Conservation (phyloP, 768 basidiomycete genomes). For the Mycena belliarum region DNA sequence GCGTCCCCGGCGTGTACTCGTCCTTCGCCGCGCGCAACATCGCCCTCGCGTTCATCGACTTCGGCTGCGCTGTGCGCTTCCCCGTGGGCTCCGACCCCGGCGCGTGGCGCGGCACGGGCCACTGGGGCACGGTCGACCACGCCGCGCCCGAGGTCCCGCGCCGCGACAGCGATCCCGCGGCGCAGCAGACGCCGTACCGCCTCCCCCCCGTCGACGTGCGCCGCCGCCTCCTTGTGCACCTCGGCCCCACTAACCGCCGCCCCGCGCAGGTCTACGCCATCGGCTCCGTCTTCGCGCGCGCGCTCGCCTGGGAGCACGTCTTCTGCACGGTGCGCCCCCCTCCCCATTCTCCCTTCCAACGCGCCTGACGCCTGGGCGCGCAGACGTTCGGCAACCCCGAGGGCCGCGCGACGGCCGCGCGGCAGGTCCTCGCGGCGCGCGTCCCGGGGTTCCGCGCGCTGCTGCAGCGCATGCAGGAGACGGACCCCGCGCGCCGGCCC, state of each 20-base stretch:
- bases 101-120: conserved; percentile 15
- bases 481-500: conserved; percentile 12
- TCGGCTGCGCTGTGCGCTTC: conserved; percentile 15
- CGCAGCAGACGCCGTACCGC: conserved; percentile 8
- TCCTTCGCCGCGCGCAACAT: conserved; percentile 6
- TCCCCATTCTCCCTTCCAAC: background rate
- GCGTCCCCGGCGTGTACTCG: conserved; percentile 14
- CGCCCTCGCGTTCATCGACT: conserved; percentile 18
- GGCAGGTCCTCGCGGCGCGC: conserved; percentile 5
- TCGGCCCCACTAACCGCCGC: background rate
- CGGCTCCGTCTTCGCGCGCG: conserved; percentile 16
- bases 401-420: conserved; percentile 10
- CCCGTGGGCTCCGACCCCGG: conserved; percentile 2
- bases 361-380: no score
- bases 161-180: background rate
- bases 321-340: conserved; percentile 14
- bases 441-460: conserved; percentile 11
- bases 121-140: conserved; percentile 18
- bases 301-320: conserved; percentile 16
- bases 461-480: conserved; percentile 13
- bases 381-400: conserved; percentile 21
- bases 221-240: background rate
- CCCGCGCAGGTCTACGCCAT: conserved; percentile 9
- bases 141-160: conserved; percentile 19
- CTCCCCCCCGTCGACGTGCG: conserved; percentile 18